Evolutionary conservation across 257 asterid genomes (phyloP).

Genomic region (Misopates orontium): DNA sequence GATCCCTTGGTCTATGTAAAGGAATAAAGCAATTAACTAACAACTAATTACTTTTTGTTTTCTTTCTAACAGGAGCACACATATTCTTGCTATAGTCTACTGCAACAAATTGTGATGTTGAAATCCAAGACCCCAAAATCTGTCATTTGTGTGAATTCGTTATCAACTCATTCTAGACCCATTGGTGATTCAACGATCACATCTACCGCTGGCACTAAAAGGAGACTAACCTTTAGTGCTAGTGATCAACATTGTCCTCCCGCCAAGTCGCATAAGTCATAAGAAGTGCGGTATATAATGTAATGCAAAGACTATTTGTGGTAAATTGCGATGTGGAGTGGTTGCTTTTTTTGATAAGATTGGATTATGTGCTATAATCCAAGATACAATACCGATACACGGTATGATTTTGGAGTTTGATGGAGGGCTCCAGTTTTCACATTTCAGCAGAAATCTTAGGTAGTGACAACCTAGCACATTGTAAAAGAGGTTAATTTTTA

Average conservation of each 20-base stretch:
- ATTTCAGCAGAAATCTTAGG: conserved; percentile 8
- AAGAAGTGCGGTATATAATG: background rate
- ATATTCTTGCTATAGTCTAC: conserved; percentile 36
- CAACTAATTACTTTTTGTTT: conserved; percentile 13
- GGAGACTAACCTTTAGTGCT: conserved; percentile 27
- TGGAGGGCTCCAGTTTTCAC: conserved; percentile 21
- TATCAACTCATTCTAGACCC: conserved; percentile 27
- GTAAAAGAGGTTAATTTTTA: conserved; percentile 20
- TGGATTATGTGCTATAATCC: conserved; percentile 23
- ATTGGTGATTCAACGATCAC: conserved; percentile 21
- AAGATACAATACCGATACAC: conserved; percentile 19
- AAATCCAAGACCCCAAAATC: conserved; percentile 40
- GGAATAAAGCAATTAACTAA: background rate
- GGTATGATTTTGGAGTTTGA: conserved; percentile 30
- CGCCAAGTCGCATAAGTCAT: conserved; percentile 21
- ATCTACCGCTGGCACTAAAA: conserved; percentile 28
- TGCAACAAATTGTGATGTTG: conserved; percentile 29
- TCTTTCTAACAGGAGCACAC: conserved; percentile 41
- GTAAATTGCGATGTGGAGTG: background rate
- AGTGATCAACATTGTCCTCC: conserved; percentile 30
- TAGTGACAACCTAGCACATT: conserved; percentile 28
- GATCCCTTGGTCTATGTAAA: background rate
- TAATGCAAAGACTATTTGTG: background rate
- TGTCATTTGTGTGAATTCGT: conserved; percentile 18
- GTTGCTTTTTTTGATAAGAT: conserved; percentile 8